Base-by-base conservation (phyloP, 1,284 basidiomycete genomes). In the Grifola frondosa region DNA sequence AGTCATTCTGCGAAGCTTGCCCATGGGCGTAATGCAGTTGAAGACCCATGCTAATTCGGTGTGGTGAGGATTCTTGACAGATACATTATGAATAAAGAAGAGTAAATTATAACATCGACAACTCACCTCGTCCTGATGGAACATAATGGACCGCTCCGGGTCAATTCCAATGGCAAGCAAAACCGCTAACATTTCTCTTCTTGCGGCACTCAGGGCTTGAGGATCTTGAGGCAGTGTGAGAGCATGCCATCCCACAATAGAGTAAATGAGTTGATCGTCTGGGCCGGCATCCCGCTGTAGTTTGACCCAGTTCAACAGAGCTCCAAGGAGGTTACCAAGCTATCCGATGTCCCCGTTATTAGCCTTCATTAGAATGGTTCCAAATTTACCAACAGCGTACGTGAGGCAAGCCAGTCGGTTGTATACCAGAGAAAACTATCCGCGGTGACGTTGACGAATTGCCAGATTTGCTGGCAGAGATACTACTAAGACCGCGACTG, bases 301-400 rank as follows among this genome's bases (percentile, higher is more conserved):
- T 39, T 78, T 77, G 25, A 91, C 86, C 94, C 93, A 97, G 63
- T 92, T 93, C 23, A 80, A 77, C 15, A 96, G 73, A 0, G 93
- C 94, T 6, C 95, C 95, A 2, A 97, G 76, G 58, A 94, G 91
- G 65, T 97, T 98, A 32, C 95, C 95, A 56, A 97, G 75, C 92
- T 97, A 30, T 10, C n/a, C 24, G 13, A 3, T 31, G 24, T n/a
- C 2, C 12, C 30, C 13, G 22, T 22, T 4, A 21, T 45, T 57
- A 13, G 54, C 48, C 35, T 9, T 16, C 20, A 10, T 31, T 12
- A 33, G 26, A 29, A 25, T 7, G 6, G 25, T 19, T 6, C 20
- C 28, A 13, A 37, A 20, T 26, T 32, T 31, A n/a, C n/a, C n/a
- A 31, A 31, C 36, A 23, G 59, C 75, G 52, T 61, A 91, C 90